These are phyloP conservation scores for Cymbopogon flexuosus DNA, from an alignment of 202 grass and related monocot species.

Conservation along the genomic window DNA sequence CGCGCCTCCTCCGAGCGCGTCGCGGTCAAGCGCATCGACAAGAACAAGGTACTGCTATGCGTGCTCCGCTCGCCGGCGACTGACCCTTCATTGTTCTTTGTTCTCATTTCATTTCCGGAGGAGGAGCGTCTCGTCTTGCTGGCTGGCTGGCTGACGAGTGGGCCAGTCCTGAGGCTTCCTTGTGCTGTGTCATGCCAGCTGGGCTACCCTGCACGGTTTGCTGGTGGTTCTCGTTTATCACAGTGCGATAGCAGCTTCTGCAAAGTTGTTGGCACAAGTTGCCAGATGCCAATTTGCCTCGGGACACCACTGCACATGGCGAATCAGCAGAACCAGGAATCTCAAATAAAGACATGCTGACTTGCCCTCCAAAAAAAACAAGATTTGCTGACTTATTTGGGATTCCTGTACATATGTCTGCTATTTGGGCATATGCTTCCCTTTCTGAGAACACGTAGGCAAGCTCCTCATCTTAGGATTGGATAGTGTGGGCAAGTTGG, in stretches of 20 bases:
- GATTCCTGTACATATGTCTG: neutral
- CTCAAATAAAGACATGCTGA: neutral
- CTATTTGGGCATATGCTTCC: neutral
- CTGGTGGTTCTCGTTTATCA: neutral
- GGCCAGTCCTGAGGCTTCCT: neutral
- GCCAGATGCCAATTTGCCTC: neutral
- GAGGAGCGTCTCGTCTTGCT: neutral
- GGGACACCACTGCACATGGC: neutral
- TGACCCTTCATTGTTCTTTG: neutral
- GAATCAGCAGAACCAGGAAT: neutral
- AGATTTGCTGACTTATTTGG: neutral
- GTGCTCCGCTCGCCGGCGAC: neutral
- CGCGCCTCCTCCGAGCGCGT: constrained; percentile 49
- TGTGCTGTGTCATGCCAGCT: constrained; percentile 6
- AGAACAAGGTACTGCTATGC: constrained; percentile 54
- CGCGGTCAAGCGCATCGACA: constrained; percentile 86
- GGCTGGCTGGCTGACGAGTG: constrained; percentile 1
- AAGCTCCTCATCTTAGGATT: neutral
- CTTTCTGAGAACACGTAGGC: neutral
- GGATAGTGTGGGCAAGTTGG: neutral
- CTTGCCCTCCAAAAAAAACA: neutral
- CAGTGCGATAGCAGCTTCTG: neutral
- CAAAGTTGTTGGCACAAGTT: neutral
- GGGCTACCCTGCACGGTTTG: constrained; percentile 19
- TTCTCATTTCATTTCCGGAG: neutral